Base-by-base conservation (phyloP, 805 yeast species). In the Wickerhamiella slavikovae region DNA sequence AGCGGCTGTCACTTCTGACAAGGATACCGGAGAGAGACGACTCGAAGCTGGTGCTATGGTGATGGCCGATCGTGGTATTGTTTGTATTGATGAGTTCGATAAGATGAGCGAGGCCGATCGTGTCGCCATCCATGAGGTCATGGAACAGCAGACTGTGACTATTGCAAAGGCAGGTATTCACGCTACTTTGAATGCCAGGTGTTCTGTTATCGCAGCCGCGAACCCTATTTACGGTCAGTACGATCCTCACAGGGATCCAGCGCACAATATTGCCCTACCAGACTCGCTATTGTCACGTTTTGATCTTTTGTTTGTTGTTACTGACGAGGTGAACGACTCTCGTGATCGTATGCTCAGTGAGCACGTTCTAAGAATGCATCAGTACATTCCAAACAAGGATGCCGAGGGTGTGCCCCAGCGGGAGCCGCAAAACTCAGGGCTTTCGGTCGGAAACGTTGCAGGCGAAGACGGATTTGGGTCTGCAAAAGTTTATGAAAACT, bases 41-140 rank as follows among this genome's bases (percentile, higher is more conserved):
- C 60, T 89, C 39, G 98, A 89, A 55, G 98, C 96, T 1, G 98
- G 98, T 63, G 98, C 98, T 3, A 85, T 89, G 95, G 98, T 89
- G 22, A 60, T 89, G 38, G 98, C 96, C 9, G 98, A 89, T 54
- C 62, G 95, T 39, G 98, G 98, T 38, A 66, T 89, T 33, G 95
- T 89, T 24, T 89, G 98, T 66, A 91, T 89, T 45, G 98, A 89
- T 62, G 98, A 89, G 60, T 89, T 89, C 48, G 98, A 85, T 57
- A 89, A 89, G 55, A 89, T 89, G 98, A 73, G 78, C 37, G 98
- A 89, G 51, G 68, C 71, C 17, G 98, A 89, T 57, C 67, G 98
- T 49, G 96, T 89, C 30, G 96, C 96, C 1, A 89, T 89, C 46
- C 98, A 89, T 55, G 98, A 89, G 64, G 98, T 89, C 29, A 89